Evolutionary conservation across 192 early-diverging fungal species (phyloP).

Genomic region (Cladochytrium replicatum): DNA sequence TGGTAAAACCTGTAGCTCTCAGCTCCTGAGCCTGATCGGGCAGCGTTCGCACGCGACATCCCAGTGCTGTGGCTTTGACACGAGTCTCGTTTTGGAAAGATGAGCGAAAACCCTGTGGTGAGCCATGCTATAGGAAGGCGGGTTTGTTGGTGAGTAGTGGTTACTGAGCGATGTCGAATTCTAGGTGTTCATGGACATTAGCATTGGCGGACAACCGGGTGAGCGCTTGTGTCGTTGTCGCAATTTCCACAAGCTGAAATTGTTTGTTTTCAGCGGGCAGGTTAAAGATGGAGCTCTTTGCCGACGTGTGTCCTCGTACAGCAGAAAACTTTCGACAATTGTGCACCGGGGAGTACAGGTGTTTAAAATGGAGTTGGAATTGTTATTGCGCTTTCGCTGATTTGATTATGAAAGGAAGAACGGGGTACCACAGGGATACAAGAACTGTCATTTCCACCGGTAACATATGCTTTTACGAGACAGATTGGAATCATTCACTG

Average conservation of each 20-base stretch:
- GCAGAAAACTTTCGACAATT: slow-evolving; percentile 93
- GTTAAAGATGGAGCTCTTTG: slow-evolving; percentile 53
- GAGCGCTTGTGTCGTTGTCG: neutral
- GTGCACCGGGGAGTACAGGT: slow-evolving; percentile 82
- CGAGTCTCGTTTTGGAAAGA: no score
- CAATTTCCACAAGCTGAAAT: neutral
- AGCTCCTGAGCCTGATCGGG: no score
- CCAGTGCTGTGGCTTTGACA: no score
- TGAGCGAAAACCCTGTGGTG: no score
- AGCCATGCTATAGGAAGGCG: no score
- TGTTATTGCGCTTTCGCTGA: neutral
- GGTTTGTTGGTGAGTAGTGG: no score
- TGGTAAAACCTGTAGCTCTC: no score
- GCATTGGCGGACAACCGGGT: slow-evolving; percentile 51
- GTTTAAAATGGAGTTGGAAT: slow-evolving; percentile 14
- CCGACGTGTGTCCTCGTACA: slow-evolving; percentile 83
- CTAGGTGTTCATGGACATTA: slow-evolving; percentile 66
- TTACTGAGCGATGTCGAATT: no score
- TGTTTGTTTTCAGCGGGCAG: slow-evolving; percentile 23
- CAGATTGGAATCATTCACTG: neutral
- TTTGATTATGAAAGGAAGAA: slow-evolving; percentile 38
- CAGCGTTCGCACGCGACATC: no score
- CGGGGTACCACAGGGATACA: slow-evolving; percentile 78
- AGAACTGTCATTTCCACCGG: slow-evolving; percentile 72
- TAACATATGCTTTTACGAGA: neutral